Percentiles rank a stretch among this genome's conserved stretches.
These are phyloP conservation scores for Fusarium zealandicum DNA, from an alignment of 2,329 filamentous ascomycete genomes.

Conservation along the genomic window DNA sequence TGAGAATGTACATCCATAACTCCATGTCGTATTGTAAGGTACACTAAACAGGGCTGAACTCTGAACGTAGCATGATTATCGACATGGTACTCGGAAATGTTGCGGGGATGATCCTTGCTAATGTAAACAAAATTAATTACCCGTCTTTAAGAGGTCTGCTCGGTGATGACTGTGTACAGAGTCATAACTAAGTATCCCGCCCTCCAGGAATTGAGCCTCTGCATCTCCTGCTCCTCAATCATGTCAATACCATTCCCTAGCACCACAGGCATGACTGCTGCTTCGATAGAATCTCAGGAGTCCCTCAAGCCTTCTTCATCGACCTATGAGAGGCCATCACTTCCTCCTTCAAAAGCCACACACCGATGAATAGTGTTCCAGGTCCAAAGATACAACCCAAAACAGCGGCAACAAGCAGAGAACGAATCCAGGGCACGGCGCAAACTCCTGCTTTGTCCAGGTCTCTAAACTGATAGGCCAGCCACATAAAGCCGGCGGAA, in stretches of 20 bases:
- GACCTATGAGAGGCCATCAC: constrained; percentile 1
- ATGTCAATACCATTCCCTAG: constrained; percentile 15
- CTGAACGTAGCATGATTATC: too few relatives aligned
- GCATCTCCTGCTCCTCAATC: constrained; percentile 1
- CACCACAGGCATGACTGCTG: too few relatives aligned
- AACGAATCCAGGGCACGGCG: constrained; percentile 10
- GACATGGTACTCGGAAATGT: too few relatives aligned
- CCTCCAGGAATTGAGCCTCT: too few relatives aligned
- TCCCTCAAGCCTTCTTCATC: neutral
- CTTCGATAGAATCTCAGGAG: too few relatives aligned
- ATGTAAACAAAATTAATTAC: too few relatives aligned
- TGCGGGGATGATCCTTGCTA: too few relatives aligned
- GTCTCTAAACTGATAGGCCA: constrained; percentile 35
- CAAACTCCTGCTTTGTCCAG: constrained; percentile 31
- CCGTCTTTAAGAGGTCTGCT: too few relatives aligned
- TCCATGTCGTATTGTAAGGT: too few relatives aligned
- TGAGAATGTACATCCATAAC: too few relatives aligned
- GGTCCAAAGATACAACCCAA: constrained; percentile 17
- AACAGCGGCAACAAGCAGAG: neutral
- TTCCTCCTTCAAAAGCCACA: constrained; percentile 35
- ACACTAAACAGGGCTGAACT: too few relatives aligned
- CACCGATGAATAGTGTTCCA: constrained; percentile 22
- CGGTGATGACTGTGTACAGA: constrained; percentile 18
- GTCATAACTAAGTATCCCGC: constrained; percentile 38
- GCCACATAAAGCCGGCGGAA: constrained; percentile 32